Evolutionary conservation across 1,139 yeast species (phyloP).

Genomic region (Zygotorulaspora mrakii): DNA sequence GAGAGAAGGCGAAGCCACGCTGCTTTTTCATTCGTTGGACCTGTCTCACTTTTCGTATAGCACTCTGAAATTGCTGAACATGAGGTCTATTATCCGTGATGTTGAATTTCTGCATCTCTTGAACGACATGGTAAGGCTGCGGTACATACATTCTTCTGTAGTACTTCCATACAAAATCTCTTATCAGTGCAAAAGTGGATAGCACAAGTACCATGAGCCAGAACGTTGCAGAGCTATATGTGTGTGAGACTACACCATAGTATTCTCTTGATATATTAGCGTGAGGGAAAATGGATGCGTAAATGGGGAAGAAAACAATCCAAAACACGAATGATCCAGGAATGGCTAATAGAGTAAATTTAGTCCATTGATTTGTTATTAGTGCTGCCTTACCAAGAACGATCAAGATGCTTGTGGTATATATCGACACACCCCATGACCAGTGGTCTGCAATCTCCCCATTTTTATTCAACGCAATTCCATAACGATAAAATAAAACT

Average conservation of each 20-base stretch:
- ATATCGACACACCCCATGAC: conserved; percentile 92
- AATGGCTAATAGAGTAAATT: conserved; percentile 83
- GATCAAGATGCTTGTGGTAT: conserved; percentile 82
- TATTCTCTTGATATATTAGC: conserved; percentile 82
- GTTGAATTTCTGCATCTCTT: conserved; percentile 93
- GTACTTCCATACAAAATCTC: conserved; percentile 94
- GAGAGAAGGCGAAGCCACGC: conserved; percentile 97
- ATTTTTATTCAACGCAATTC: conserved; percentile 53
- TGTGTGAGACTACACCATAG: conserved; percentile 68
- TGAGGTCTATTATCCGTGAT: conserved; percentile 93
- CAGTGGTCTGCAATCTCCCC: conserved; percentile 87
- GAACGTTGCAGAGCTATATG: conserved; percentile 74
- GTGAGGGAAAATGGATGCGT: conserved; percentile 80
- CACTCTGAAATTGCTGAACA: conserved; percentile 94
- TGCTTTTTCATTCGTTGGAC: conserved; percentile 97
- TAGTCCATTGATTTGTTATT: conserved; percentile 91
- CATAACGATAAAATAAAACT: conserved; percentile 62
- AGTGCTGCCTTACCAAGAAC: conserved; percentile 94
- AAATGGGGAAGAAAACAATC: conserved; percentile 83
- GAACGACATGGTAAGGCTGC: conserved; percentile 89
- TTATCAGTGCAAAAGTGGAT: conserved; percentile 69
- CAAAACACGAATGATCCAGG: conserved; percentile 89
- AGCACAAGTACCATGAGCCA: conserved; percentile 82
- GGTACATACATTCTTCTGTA: conserved; percentile 89
- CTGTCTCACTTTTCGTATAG: conserved; percentile 94